Conservation (phyloP, 805 yeast genomes). For the Novakomyces olei region DNA sequence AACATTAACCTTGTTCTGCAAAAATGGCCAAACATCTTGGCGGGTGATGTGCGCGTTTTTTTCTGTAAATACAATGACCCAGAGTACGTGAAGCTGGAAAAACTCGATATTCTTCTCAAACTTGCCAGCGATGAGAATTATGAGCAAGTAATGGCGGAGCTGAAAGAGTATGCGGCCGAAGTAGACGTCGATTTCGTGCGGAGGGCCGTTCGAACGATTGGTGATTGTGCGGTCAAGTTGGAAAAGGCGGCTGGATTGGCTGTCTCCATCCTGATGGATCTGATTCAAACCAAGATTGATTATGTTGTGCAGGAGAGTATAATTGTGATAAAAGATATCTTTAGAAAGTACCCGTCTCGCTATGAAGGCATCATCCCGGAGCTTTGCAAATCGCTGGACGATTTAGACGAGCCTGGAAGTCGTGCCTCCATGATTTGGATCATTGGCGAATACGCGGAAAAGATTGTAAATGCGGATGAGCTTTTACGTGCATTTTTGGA, state of each 20-base stretch:
- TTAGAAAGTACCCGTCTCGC: conserved; percentile 30
- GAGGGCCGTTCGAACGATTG: conserved; percentile 73
- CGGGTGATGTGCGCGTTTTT: conserved; percentile 67
- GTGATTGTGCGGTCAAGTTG: conserved; percentile 67
- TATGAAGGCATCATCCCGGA: conserved; percentile 27
- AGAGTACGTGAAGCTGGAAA: conserved; percentile 83
- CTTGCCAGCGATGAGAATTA: conserved; percentile 46
- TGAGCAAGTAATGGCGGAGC: conserved; percentile 43
- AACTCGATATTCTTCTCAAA: conserved; percentile 63
- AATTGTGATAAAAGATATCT: conserved; percentile 27
- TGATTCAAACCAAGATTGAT: conserved; percentile 44
- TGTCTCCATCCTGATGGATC: conserved; percentile 40
- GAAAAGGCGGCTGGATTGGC: conserved; percentile 41
- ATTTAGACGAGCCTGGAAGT: conserved; percentile 62
- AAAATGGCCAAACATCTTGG: conserved; percentile 59
- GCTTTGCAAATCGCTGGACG: conserved; percentile 27
- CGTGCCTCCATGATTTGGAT: conserved; percentile 67
- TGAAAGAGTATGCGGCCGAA: conserved; percentile 75
- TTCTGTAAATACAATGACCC: conserved; percentile 82
- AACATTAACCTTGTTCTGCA: conserved; percentile 78
- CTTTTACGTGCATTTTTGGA: conserved; percentile 21
- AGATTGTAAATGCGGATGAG: conserved; percentile 23
- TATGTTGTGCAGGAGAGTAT: conserved; percentile 65
- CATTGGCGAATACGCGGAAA: conserved; percentile 48
- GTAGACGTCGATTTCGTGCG: conserved; percentile 77